Percentiles rank a stretch among this genome's conserved stretches.
Conservation (phyloP, 176 grass and related monocot genomes). For the Hsuehochloa calcarea region DNA sequence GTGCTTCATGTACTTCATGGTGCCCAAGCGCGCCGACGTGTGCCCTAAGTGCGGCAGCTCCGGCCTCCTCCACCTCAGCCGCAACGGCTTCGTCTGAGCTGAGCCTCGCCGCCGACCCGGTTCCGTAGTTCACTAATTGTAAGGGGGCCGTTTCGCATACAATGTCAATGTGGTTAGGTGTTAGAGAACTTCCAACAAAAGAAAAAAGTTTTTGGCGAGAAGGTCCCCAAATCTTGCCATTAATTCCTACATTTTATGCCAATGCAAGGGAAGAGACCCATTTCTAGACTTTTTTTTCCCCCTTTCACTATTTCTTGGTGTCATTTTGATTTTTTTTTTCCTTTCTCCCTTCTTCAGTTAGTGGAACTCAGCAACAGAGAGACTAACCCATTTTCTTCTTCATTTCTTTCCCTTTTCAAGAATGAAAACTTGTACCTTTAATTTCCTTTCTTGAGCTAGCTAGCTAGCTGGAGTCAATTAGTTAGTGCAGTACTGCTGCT, state of each 20-base stretch:
- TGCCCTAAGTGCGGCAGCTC: conserved; percentile 82
- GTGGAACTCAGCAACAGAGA: conserved; percentile 20
- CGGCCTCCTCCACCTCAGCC: conserved; percentile 68
- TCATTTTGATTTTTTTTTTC: not conserved
- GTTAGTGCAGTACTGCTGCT: not conserved
- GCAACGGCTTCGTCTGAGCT: conserved; percentile 46
- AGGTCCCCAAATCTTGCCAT: conserved; percentile 28
- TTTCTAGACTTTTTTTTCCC: not conserved
- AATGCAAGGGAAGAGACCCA: conserved; percentile 38
- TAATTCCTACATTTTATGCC: conserved; percentile 29
- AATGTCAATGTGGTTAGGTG: conserved; percentile 3
- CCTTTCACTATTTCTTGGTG: not conserved
- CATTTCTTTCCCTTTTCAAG: not conserved
- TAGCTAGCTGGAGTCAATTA: conserved; percentile 7
- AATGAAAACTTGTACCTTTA: not conserved
- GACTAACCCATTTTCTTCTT: not conserved
- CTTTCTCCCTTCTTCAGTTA: not conserved
- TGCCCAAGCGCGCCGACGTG: conserved; percentile 61
- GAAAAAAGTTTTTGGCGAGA: conserved; percentile 22
- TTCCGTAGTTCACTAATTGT: conserved; percentile 17
- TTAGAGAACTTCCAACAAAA: conserved; percentile 15
- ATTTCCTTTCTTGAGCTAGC: conserved; percentile 2
- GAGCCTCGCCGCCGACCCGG: not conserved
- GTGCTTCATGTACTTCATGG: conserved; percentile 99
- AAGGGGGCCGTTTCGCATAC: not conserved